phyloP scores from a whole-genome alignment of 805 yeast species.

The Yarrowia yakushimensis region DNA sequence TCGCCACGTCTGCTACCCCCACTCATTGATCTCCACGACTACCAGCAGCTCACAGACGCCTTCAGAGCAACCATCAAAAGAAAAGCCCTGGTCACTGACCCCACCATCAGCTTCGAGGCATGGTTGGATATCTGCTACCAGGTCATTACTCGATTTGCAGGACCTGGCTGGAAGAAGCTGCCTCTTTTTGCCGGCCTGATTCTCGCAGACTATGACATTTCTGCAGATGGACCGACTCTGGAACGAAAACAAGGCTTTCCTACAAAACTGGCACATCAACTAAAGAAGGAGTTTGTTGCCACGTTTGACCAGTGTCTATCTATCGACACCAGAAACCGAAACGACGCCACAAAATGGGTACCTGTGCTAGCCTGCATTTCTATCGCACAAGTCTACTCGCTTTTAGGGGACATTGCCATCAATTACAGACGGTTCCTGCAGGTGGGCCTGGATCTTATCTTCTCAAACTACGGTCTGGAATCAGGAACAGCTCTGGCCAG shows the following conservation, averaged over 20 bases:
- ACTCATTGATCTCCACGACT: not conserved
- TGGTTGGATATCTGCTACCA: constrained; percentile 29
- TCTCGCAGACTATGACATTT: constrained; percentile 19
- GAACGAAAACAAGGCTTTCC: not conserved
- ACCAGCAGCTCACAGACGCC: constrained; percentile 30
- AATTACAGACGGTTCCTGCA: constrained; percentile 19
- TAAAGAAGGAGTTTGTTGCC: constrained; percentile 9
- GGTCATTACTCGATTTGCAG: constrained; percentile 13
- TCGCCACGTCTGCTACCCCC: constrained; percentile 29
- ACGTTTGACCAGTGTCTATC: constrained; percentile 7
- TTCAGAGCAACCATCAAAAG: constrained; percentile 31
- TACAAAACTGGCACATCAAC: not conserved
- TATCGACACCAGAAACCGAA: constrained; percentile 1
- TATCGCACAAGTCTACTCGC: constrained; percentile 16
- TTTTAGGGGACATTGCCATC: not conserved
- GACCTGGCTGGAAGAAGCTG: constrained; percentile 29
- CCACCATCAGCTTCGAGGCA: constrained; percentile 29
- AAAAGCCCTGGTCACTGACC: constrained; percentile 31
- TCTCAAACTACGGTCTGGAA: constrained; percentile 7
- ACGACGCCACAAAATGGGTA: constrained; percentile 15
- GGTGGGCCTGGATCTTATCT: constrained; percentile 10
- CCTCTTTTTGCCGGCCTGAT: constrained; percentile 30
- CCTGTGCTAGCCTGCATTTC: constrained; percentile 18
- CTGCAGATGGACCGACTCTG: not conserved
- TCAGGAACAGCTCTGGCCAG: not conserved